Conservation (phyloP, 1,284 basidiomycete genomes). For the Boletus holoroseus region DNA sequence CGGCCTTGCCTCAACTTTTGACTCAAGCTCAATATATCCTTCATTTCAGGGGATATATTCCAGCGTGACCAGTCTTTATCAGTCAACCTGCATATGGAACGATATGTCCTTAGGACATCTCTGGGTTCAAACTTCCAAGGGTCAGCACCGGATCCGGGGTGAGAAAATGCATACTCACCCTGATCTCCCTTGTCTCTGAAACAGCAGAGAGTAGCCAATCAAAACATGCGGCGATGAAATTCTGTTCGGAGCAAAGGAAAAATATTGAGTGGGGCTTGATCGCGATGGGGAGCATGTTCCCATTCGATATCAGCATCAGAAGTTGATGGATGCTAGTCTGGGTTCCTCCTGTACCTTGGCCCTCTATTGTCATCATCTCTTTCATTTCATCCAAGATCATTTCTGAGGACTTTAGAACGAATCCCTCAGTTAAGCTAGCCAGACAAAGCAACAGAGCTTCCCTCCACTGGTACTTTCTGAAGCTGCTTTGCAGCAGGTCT, state of each 20-base stretch:
- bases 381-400: not conserved
- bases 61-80: not conserved
- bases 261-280: slow-evolving; percentile 14
- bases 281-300: not conserved
- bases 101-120: not conserved
- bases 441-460: slow-evolving; percentile 1
- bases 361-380: not conserved
- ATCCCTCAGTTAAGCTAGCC: too few relatives aligned
- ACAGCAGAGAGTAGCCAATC: slow-evolving; percentile 4
- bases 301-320: not conserved
- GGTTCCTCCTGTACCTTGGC: too few relatives aligned
- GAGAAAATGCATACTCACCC: not conserved
- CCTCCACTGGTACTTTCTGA: slow-evolving; percentile 14
- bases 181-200: not conserved
- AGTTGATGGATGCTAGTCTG: not conserved
- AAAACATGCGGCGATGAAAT: slow-evolving; percentile 7
- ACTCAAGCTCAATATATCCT: not conserved
- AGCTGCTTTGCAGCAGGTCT: slow-evolving; percentile 4
- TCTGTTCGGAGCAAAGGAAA: slow-evolving; percentile 11
- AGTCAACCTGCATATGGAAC: not conserved
- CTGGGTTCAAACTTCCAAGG: not conserved
- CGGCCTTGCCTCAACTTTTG: not conserved
- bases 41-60: not conserved
- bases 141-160: not conserved
- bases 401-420: too few relatives aligned